A percentile compares a stretch with the other conserved stretches of the same genome.
Conservation (phyloP, 768 basidiomycete species). For the Mycena rebaudengoi region DNA sequence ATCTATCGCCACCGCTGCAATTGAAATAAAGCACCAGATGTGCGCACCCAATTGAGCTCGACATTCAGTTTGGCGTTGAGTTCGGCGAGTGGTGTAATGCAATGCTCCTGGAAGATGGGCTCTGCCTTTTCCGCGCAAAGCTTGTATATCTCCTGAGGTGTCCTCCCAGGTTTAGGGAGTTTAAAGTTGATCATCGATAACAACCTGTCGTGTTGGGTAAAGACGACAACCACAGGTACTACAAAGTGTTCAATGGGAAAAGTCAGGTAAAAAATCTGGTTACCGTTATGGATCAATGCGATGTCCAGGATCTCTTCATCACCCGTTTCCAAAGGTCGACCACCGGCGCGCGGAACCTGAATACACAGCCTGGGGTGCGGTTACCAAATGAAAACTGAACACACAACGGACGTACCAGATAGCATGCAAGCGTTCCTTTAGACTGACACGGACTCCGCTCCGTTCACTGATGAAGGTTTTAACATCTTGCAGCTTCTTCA, state of each 20-base stretch:
- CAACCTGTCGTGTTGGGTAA: constrained; percentile 1
- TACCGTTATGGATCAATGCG: background rate
- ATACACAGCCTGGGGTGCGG: background rate
- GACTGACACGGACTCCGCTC: background rate
- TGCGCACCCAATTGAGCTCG: background rate
- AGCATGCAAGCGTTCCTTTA: constrained; percentile 33
- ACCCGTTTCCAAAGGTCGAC: background rate
- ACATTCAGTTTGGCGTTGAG: background rate
- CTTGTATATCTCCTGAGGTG: background rate
- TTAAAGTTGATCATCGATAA: background rate
- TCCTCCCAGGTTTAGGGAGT: background rate
- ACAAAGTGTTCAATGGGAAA: no score
- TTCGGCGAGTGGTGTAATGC: background rate
- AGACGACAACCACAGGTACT: background rate
- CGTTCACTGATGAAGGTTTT: background rate
- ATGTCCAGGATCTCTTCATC: background rate
- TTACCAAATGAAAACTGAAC: no score
- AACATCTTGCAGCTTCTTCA: constrained; percentile 14
- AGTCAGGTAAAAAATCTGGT: background rate
- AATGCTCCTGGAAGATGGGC: background rate
- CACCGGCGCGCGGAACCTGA: background rate
- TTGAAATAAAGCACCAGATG: constrained; percentile 4
- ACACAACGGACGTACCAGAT: constrained; percentile 42
- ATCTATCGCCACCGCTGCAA: background rate
- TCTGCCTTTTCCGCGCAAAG: background rate